A percentile compares a stretch with the other conserved stretches of the same genome.
phyloP scores from a whole-genome alignment of 2,329 filamentous ascomycete species.

The Sporothrix inflata region DNA sequence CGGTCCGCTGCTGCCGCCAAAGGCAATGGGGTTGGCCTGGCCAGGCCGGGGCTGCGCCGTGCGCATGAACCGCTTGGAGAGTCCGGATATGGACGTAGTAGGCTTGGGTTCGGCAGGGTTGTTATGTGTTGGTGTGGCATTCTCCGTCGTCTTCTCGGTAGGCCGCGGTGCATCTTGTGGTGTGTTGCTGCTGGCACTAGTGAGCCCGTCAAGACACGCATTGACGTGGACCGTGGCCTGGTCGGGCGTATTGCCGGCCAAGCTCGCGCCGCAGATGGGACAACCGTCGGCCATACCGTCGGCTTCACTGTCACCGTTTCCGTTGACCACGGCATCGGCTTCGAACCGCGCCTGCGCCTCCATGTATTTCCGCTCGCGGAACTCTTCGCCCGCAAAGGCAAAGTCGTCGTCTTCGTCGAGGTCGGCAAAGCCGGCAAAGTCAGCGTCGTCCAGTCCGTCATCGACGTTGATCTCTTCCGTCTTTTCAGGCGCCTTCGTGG shows the following conservation, averaged over 20 bases:
- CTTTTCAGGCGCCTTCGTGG: background rate
- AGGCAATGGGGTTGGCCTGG: slow-evolving; percentile 75
- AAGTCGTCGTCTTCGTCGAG: slow-evolving; percentile 55
- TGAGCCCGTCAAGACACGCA: slow-evolving; percentile 75
- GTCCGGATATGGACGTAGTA: slow-evolving; percentile 38
- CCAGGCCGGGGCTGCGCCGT: slow-evolving; percentile 75
- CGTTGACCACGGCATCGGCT: slow-evolving; percentile 53
- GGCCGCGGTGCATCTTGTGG: background rate
- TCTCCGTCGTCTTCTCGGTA: background rate
- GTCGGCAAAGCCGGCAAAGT: slow-evolving; percentile 55
- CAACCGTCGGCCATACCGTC: slow-evolving; percentile 54
- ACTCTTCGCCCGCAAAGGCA: slow-evolving; percentile 47
- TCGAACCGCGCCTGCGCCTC: slow-evolving; percentile 72
- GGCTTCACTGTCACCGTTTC: slow-evolving; percentile 40
- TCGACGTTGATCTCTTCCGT: slow-evolving; percentile 24
- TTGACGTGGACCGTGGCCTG: slow-evolving; percentile 87
- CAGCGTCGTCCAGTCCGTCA: slow-evolving; percentile 39
- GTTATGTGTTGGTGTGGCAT: background rate
- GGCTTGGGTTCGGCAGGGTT: background rate
- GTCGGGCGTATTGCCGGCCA: slow-evolving; percentile 64
- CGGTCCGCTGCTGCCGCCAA: slow-evolving; percentile 44
- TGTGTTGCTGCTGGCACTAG: background rate
- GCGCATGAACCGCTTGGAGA: slow-evolving; percentile 64
- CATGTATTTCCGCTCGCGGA: slow-evolving; percentile 70
- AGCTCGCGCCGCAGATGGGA: slow-evolving; percentile 73